Evolutionary conservation across 1,284 basidiomycete species (phyloP).

Genomic region (Coniferiporia sulphurascens): DNA sequence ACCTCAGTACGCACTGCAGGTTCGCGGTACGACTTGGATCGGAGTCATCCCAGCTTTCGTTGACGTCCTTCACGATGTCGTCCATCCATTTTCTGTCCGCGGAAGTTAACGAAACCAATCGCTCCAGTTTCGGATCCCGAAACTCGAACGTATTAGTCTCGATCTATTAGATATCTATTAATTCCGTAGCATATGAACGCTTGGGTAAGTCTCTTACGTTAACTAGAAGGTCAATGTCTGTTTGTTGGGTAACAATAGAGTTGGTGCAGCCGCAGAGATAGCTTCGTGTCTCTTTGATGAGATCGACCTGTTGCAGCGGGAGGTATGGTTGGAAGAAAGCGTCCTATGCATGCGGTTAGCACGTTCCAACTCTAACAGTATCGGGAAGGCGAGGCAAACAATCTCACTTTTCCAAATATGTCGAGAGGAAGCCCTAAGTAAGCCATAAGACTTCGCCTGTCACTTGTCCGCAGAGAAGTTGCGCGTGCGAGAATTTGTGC

Average conservation of each 20-base stretch:
- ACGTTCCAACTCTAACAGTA: not conserved
- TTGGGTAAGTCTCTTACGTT: conserved; percentile 49
- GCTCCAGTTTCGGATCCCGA: conserved; percentile 75
- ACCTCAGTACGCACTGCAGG: conserved; percentile 53
- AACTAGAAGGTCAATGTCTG: conserved; percentile 87
- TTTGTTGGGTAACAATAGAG: conserved; percentile 91
- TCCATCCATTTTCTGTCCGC: conserved; percentile 98
- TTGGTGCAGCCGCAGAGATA: conserved; percentile 96
- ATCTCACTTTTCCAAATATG: conserved; percentile 70
- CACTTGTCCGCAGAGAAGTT: conserved; percentile 83
- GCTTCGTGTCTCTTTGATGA: conserved; percentile 72
- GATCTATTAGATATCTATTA: conserved; percentile 44
- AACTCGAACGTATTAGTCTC: conserved; percentile 85
- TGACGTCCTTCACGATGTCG: conserved; percentile 68
- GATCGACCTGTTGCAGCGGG: conserved; percentile 92
- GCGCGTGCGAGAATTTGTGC: conserved; percentile 66
- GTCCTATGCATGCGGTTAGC: conserved; percentile 42
- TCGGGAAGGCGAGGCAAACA: not conserved
- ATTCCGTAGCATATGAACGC: not conserved
- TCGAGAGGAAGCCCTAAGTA: conserved; percentile 91
- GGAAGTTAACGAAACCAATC: conserved; percentile 76
- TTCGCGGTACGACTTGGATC: conserved; percentile 50
- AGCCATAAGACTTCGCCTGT: conserved; percentile 85
- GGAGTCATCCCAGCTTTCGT: conserved; percentile 70
- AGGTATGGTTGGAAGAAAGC: conserved; percentile 98